Conservation (phyloP, 2,329 filamentous ascomycete genomes). For the Reticulascus tulasneorum region DNA sequence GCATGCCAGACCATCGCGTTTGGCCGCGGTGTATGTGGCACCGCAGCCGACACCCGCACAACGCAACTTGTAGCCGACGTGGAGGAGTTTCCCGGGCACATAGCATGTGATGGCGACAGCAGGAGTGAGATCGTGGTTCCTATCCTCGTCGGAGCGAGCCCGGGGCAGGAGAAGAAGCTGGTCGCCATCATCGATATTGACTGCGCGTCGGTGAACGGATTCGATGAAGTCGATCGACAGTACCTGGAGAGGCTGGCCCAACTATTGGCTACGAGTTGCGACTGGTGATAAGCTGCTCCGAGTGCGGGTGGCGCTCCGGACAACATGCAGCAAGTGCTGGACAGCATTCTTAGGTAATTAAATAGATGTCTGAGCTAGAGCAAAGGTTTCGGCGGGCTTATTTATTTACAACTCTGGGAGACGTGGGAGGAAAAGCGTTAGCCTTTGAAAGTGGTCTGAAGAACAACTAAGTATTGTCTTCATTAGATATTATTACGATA, state of each 20-base stretch:
- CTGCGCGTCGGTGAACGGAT: constrained; percentile 63
- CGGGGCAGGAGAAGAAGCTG: constrained; percentile 42
- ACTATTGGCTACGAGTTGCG: constrained; percentile 57
- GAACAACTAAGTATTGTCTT: too few species aligned
- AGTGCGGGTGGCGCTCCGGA: too few species aligned
- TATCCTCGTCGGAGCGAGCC: constrained; percentile 42
- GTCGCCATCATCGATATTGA: constrained; percentile 79
- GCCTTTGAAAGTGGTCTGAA: too few species aligned
- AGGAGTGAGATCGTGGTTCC: constrained; percentile 81
- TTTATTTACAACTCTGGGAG: too few species aligned
- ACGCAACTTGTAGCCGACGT: constrained; percentile 71
- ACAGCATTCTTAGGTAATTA: too few species aligned
- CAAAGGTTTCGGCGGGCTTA: too few species aligned
- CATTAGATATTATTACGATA: too few species aligned
- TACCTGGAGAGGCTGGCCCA: constrained; percentile 64
- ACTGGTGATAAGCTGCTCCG: constrained; percentile 59
- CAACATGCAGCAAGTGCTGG: too few species aligned
- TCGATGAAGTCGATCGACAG: constrained; percentile 62
- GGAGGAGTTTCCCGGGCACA: constrained; percentile 72
- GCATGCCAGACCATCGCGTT: constrained; percentile 77
- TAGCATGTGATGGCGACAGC: constrained; percentile 74
- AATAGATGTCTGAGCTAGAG: too few species aligned
- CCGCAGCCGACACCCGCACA: constrained; percentile 54
- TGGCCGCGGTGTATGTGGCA: constrained; percentile 70
- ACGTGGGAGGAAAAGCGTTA: too few species aligned